Evolutionary conservation across 805 yeast species (phyloP).

Genomic region (Barnettozyma populi): DNA sequence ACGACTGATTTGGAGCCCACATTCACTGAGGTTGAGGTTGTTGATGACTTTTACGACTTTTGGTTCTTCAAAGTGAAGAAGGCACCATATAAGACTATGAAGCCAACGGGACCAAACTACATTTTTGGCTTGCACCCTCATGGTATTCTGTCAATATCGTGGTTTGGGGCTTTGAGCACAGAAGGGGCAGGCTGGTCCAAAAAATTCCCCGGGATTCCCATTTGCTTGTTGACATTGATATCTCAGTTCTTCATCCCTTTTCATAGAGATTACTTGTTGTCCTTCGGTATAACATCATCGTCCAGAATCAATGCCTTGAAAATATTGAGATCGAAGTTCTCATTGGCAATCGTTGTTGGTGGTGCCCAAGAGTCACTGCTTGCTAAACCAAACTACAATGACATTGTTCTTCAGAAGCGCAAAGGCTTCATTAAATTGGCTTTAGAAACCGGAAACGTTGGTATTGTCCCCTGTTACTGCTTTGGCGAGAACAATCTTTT

Average conservation of each 20-base stretch:
- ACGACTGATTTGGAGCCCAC: conserved; percentile 71
- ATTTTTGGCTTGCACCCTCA: conserved; percentile 95
- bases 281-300: conserved; percentile 82
- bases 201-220: conserved; percentile 78
- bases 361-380: conserved; percentile 90
- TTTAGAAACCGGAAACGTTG: conserved; percentile 67
- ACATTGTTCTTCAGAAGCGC: conserved; percentile 68
- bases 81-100: conserved; percentile 26
- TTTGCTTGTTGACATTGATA: conserved; percentile 71
- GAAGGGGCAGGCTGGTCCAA: conserved; percentile 69
- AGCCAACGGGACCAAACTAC: conserved; percentile 63
- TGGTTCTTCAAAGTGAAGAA: conserved; percentile 16
- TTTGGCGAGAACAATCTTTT: conserved; percentile 83
- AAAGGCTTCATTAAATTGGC: conserved; percentile 90
- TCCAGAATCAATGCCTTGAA: conserved; percentile 65
- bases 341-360: conserved; percentile 88
- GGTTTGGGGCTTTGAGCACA: conserved; percentile 76
- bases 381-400: conserved; percentile 52
- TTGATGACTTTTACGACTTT: conserved; percentile 17
- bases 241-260: conserved; percentile 82
- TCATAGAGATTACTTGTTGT: conserved; percentile 77
- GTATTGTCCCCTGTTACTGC: conserved; percentile 80
- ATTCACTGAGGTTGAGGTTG: conserved; percentile 35
- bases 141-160: conserved; percentile 91
- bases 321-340: conserved; percentile 57